These are phyloP conservation scores for Solanum hybrid DNA, from an alignment of 305 asterid species.

Conservation along the genomic window DNA sequence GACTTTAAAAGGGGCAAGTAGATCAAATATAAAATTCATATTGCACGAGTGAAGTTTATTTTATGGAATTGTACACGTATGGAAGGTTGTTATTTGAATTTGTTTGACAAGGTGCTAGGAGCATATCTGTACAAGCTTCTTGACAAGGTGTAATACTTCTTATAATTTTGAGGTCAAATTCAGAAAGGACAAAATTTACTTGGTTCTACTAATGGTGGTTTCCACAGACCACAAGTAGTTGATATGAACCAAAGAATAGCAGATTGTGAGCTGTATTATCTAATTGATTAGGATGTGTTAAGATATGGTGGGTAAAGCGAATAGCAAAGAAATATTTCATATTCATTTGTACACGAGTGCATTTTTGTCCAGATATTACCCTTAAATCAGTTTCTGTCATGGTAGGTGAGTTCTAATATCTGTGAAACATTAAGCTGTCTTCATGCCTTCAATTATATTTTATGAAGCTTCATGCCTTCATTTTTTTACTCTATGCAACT, in stretches of 20 bases:
- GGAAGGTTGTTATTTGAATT: background rate
- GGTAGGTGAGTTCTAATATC: background rate
- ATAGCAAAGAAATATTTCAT: background rate
- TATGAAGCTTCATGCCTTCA: background rate
- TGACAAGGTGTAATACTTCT: background rate
- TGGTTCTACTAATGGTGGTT: background rate
- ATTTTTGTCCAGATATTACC: background rate
- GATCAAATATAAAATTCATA: background rate
- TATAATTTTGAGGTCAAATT: background rate
- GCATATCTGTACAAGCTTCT: background rate
- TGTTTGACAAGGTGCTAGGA: background rate
- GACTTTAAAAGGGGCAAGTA: background rate
- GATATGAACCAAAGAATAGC: background rate
- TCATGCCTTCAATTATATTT: background rate
- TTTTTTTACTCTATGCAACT: background rate
- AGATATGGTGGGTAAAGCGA: background rate
- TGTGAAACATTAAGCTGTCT: background rate
- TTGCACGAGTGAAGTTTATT: background rate
- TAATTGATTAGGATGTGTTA: background rate
- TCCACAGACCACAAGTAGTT: background rate
- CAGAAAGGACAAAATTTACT: background rate
- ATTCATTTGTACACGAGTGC: background rate
- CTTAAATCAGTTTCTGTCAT: background rate
- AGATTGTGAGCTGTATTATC: background rate
- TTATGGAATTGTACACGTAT: background rate